A percentile compares a stretch with the other conserved stretches of the same genome.
Conservation (phyloP, 2,329 filamentous ascomycete species). For the Phyllachora maydis region DNA sequence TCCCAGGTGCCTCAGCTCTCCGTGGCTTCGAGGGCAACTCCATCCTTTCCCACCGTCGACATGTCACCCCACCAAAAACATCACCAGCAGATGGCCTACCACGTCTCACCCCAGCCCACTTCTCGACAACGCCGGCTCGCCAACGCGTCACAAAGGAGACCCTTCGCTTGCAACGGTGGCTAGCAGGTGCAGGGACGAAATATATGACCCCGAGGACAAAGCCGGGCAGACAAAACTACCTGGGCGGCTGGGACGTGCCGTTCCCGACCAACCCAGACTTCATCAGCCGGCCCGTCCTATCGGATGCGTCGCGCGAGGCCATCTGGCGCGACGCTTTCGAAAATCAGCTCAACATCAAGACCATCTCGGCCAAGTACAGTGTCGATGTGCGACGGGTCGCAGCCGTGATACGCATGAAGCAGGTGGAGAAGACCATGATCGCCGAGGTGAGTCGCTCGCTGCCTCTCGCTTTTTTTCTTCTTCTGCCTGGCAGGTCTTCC, state of each 20-base stretch:
- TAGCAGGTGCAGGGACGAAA: too few species aligned
- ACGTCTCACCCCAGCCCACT: too few species aligned
- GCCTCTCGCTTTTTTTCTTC: slow-evolving; percentile 2
- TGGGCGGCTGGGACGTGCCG: slow-evolving; percentile 25
- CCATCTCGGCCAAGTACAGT: slow-evolving; percentile 55
- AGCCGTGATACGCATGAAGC: slow-evolving; percentile 68
- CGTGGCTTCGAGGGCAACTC: too few species aligned
- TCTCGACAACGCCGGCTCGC: too few species aligned
- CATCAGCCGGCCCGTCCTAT: slow-evolving; percentile 50
- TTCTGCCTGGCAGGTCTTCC: slow-evolving; percentile 5
- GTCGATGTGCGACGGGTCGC: slow-evolving; percentile 71
- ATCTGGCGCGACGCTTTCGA: slow-evolving; percentile 50
- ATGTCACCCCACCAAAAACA: too few species aligned
- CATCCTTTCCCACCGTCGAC: too few species aligned
- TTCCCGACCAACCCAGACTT: slow-evolving; percentile 61
- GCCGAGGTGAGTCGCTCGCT: slow-evolving; percentile 47
- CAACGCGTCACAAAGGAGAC: too few species aligned
- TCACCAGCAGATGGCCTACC: too few species aligned
- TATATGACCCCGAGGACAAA: too few species aligned
- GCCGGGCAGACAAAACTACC: slow-evolving; percentile 12
- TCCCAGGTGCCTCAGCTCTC: too few species aligned
- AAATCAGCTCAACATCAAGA: slow-evolving; percentile 49
- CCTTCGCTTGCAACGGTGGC: too few species aligned
- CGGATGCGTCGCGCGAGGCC: slow-evolving; percentile 48
- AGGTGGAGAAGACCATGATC: slow-evolving; percentile 63